These are phyloP conservation scores for Yamadazyma dushanensis DNA, from an alignment of 1,139 yeast genomes.

Conservation along the genomic window DNA sequence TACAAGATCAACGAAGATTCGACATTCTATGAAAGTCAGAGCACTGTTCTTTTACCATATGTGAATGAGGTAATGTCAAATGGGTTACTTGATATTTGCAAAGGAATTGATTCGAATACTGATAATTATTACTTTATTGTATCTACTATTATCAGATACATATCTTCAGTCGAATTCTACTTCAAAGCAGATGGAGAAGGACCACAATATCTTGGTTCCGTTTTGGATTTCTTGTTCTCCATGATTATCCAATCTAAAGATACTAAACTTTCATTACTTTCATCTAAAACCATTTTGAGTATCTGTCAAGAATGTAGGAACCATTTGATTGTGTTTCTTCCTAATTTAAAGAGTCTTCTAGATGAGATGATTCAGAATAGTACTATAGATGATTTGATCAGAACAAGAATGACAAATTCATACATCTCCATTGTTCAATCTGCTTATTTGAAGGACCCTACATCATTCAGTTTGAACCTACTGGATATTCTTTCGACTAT, in stretches of 20 bases:
- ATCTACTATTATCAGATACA: slow-evolving; percentile 50
- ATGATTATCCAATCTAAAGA: slow-evolving; percentile 25
- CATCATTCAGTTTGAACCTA: slow-evolving; percentile 24
- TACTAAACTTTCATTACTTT: slow-evolving; percentile 26
- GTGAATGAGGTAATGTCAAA: slow-evolving; percentile 26
- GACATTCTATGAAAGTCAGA: slow-evolving; percentile 37
- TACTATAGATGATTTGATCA: slow-evolving; percentile 48
- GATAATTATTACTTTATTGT: slow-evolving; percentile 12
- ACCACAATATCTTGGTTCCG: slow-evolving; percentile 37
- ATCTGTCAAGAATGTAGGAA: slow-evolving; percentile 62
- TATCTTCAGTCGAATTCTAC: slow-evolving; percentile 58
- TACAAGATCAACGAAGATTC: slow-evolving; percentile 54
- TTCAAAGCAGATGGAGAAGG: slow-evolving; percentile 40
- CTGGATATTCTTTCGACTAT: slow-evolving; percentile 24
- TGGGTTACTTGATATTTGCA: slow-evolving; percentile 22
- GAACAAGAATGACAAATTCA: slow-evolving; percentile 62
- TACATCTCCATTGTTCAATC: slow-evolving; percentile 62
- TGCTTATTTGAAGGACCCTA: slow-evolving; percentile 38
- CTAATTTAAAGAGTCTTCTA: slow-evolving; percentile 53
- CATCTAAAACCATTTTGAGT: slow-evolving; percentile 60
- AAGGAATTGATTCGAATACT: slow-evolving; percentile 14
- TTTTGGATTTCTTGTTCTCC: slow-evolving; percentile 49
- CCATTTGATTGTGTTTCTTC: slow-evolving; percentile 46
- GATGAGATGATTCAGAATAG: slow-evolving; percentile 51
- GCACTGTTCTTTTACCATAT: slow-evolving; percentile 24